Conservation (phyloP, 2,329 filamentous ascomycete species). For the Arthrobotrys iridis region DNA sequence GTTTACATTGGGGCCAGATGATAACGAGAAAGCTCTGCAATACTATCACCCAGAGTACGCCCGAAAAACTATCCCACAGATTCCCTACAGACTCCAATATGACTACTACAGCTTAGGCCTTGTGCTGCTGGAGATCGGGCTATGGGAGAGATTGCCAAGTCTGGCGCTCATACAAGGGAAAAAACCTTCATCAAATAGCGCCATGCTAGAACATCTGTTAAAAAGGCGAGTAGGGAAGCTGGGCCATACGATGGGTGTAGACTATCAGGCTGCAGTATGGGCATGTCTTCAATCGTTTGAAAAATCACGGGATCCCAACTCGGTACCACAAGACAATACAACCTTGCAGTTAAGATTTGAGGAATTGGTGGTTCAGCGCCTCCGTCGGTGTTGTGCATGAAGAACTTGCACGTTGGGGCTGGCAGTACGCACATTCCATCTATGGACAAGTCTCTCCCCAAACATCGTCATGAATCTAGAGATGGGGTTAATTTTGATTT, state of each 20-base stretch:
- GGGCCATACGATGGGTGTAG: conserved; percentile 15
- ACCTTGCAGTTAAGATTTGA: conserved; percentile 28
- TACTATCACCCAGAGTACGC: conserved; percentile 34
- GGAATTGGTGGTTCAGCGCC: conserved; percentile 21
- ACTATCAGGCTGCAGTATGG: conserved; percentile 29
- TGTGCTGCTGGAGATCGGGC: conserved; percentile 35
- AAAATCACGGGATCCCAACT: neutral
- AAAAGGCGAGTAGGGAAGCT: conserved; percentile 7
- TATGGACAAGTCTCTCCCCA: no score
- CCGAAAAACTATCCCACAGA: neutral
- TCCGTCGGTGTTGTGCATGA: conserved; percentile 14
- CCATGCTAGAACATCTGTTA: conserved; percentile 4
- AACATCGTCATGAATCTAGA: no score
- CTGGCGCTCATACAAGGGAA: neutral
- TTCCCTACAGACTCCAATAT: conserved; percentile 9
- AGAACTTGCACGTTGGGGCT: no score
- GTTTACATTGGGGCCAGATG: conserved; percentile 10
- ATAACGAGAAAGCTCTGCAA: neutral
- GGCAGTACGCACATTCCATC: no score
- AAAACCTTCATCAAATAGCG: neutral
- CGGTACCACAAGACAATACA: neutral
- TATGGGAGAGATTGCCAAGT: conserved; percentile 11
- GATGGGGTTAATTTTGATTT: no score
- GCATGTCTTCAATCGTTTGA: conserved; percentile 24
- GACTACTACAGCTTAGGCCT: conserved; percentile 44